Percentiles rank a stretch among this genome's conserved stretches.
phyloP scores from a whole-genome alignment of 1,139 yeast genomes.

The Hemisphaericaspora lyxosophila region DNA sequence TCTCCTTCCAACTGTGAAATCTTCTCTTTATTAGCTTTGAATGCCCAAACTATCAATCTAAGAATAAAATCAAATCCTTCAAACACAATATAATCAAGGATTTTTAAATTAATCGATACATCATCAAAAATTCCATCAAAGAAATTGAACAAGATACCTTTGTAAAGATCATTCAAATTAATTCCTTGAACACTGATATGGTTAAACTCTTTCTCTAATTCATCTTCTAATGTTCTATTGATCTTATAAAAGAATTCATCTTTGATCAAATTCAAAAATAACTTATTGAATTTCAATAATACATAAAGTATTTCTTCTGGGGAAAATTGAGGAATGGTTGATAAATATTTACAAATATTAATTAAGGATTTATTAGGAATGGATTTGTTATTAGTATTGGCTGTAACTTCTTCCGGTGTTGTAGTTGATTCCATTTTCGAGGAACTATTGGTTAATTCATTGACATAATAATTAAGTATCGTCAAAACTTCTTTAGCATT shows the following conservation, averaged over 20 bases:
- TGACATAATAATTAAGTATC: constrained; percentile 35
- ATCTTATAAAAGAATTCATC: constrained; percentile 42
- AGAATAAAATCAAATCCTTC: constrained; percentile 43
- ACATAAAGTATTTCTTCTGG: constrained; percentile 34
- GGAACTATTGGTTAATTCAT: constrained; percentile 17
- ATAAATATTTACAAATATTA: constrained; percentile 22
- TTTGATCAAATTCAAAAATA: constrained; percentile 27
- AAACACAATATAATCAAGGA: constrained; percentile 39
- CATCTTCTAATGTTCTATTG: constrained; percentile 39
- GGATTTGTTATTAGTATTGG: constrained; percentile 8
- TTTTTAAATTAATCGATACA: constrained; percentile 13
- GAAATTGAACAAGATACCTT: constrained; percentile 24
- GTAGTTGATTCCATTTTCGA: constrained; percentile 1
- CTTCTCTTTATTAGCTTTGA: constrained; percentile 18
- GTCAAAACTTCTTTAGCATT: constrained; percentile 28
- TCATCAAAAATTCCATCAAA: constrained; percentile 20
- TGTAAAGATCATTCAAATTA: constrained; percentile 26
- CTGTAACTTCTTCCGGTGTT: background rate
- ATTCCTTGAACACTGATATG: constrained; percentile 43
- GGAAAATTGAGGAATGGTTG: constrained; percentile 21
- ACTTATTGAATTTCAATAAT: constrained; percentile 35
- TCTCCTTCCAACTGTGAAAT: constrained; percentile 30
- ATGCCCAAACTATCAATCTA: constrained; percentile 28
- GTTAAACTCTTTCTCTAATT: constrained; percentile 24
- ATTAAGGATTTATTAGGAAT: constrained; percentile 27